Conservation (phyloP, 2,329 filamentous ascomycete genomes). For the Neofusicoccum umdonicola region DNA sequence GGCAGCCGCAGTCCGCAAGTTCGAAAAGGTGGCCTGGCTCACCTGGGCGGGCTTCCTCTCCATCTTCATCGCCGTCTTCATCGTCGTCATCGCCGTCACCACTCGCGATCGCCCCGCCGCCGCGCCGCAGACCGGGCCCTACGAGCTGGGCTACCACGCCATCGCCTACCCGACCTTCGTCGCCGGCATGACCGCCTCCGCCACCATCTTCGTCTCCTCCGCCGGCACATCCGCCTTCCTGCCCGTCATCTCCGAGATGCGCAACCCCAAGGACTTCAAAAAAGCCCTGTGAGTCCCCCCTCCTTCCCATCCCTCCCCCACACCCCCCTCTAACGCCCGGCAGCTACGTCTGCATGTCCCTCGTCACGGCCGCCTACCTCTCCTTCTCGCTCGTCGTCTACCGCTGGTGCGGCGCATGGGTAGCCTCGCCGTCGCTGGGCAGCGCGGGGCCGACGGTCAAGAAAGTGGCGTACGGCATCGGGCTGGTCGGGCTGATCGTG, state of each 20-base stretch:
- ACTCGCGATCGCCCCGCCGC: constrained; percentile 57
- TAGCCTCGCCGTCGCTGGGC: constrained; percentile 50
- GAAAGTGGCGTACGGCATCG: constrained; percentile 53
- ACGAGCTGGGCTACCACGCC: constrained; percentile 58
- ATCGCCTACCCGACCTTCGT: constrained; percentile 59
- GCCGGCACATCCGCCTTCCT: constrained; percentile 61
- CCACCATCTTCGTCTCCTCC: constrained; percentile 60
- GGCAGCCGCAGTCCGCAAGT: constrained; percentile 56
- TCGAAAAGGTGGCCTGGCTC: constrained; percentile 61
- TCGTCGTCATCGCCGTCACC: constrained; percentile 60
- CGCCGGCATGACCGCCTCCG: constrained; percentile 56
- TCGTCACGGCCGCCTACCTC: constrained; percentile 56
- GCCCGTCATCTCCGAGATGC: constrained; percentile 66
- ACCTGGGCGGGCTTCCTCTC: constrained; percentile 61
- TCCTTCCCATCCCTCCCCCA: too few relatives aligned
- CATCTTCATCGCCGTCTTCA: constrained; percentile 58
- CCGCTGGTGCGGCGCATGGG: constrained; percentile 48
- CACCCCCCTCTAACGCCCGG: too few relatives aligned
- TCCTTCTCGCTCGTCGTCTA: constrained; percentile 53
- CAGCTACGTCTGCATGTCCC: constrained; percentile 51
- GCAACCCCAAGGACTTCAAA: constrained; percentile 56
- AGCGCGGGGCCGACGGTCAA: constrained; percentile 46
- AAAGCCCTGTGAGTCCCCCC: constrained; percentile 51
- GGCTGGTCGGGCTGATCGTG: constrained; percentile 52
- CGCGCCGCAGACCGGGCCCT: constrained; percentile 58